These are phyloP conservation scores for Sporothrix globosa DNA, from an alignment of 2,329 filamentous ascomycete genomes.

Conservation along the genomic window DNA sequence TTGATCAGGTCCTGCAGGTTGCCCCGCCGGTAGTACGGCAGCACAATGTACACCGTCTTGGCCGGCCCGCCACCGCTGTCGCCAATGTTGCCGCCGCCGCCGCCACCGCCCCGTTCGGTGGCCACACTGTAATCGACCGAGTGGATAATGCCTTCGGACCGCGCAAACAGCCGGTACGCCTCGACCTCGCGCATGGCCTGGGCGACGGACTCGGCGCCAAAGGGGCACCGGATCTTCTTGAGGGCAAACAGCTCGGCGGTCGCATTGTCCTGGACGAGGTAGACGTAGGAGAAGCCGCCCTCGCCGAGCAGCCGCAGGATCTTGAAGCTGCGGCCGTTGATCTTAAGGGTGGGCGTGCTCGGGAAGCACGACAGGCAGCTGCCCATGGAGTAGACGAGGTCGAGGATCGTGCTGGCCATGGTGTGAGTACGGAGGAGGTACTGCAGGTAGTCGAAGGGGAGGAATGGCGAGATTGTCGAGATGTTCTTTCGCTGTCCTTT, in stretches of 20 bases:
- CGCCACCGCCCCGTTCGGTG: constrained; percentile 65
- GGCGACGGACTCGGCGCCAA: constrained; percentile 92
- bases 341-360: constrained; percentile 88
- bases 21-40: constrained; percentile 92
- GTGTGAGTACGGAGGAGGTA: not conserved
- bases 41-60: constrained; percentile 94
- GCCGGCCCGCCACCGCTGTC: constrained; percentile 58
- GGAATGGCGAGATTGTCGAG: not conserved
- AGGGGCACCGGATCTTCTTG: constrained; percentile 98
- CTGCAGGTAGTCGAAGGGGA: not conserved
- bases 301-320: constrained; percentile 92
- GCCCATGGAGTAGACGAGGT: constrained; percentile 86
- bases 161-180: constrained; percentile 87
- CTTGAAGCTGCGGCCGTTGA: constrained; percentile 94
- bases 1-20: constrained; percentile 99
- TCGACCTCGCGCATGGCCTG: constrained; percentile 97
- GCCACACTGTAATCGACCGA: constrained; percentile 81
- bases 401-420: constrained; percentile 84
- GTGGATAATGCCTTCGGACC: constrained; percentile 83
- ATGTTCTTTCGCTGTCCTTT: not conserved
- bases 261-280: constrained; percentile 90
- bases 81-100: constrained; percentile 54
- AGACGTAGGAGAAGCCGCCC: constrained; percentile 98
- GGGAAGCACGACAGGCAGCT: constrained; percentile 98
- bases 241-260: constrained; percentile 86